Evolutionary conservation across 1,139 yeast genomes (phyloP).

Genomic region (Taphrina wiesneri): DNA sequence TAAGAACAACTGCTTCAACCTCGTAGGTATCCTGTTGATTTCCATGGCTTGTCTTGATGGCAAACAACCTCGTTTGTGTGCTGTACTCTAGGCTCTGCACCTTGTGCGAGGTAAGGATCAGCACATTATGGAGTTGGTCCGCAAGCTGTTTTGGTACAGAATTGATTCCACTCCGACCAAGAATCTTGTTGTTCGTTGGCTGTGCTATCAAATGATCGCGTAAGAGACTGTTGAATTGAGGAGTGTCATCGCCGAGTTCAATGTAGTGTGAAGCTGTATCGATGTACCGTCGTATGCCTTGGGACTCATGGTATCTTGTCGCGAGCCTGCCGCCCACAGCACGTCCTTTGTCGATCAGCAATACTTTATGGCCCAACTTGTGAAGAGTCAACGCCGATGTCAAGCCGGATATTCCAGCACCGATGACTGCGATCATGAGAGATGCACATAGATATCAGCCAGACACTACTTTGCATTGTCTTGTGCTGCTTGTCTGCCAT

Average conservation of each 20-base stretch:
- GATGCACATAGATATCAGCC: neutral
- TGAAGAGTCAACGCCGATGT: conserved; percentile 21
- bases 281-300: conserved; percentile 2
- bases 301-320: conserved; percentile 10
- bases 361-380: conserved; percentile 4
- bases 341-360: conserved; percentile 20
- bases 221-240: conserved; percentile 3
- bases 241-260: neutral
- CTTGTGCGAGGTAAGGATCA: neutral
- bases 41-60: neutral
- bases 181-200: neutral
- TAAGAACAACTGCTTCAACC: conserved; percentile 2
- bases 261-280: conserved; percentile 26
- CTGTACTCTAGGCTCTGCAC: neutral
- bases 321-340: conserved; percentile 30
- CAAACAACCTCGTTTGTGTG: neutral
- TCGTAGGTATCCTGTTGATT: neutral
- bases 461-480: too few species aligned
- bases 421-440: conserved; percentile 12
- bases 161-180: conserved; percentile 14
- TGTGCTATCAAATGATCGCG: neutral
- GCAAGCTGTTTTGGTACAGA: conserved; percentile 14
- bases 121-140: neutral
- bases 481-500: neutral
- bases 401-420: conserved; percentile 31